Base-by-base conservation (phyloP, 257 asterid genomes). In the Jaltomata sinuosa region DNA sequence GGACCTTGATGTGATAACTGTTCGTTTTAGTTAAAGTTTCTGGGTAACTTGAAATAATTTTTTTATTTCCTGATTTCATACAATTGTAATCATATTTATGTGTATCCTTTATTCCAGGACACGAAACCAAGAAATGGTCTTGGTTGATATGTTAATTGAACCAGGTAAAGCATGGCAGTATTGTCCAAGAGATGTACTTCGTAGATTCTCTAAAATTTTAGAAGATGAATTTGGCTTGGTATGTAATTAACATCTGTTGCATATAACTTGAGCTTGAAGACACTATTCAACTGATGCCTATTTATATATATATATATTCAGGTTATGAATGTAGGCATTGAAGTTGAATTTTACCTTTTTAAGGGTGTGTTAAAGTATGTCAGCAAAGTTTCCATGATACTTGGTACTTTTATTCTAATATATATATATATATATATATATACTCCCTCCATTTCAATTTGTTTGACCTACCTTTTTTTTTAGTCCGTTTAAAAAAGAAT, bases 311-410 rank as follows among this genome's bases (percentile, higher is more conserved):
- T 32, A 2, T 32, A 32, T 36, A 71, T 90, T 87, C 97, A 95
- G 98, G 93, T 85, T 54, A 86, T 93, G 94, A 93, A 94, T 87
- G 97, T 97, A 79, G 99, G 99, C 55, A 92, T 95, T 84, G 99
- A 95, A 90, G 92, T 85, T 32, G 99, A 95, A 87, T 95, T 95
- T 89, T 88, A 87, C 87, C 92, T 94, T 83, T 88, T 93, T 55
- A 90, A 89, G 84, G 89, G 88, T 55, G 88, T 86, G 55, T 64
- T 88, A 83, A 91, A 88, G 99, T 95, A 91, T 83, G 93, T 67
- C 65, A 72, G 62, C 54, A 65, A 32, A 79, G 64, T 78, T 50
- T 38, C 50, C 76, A 3, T 32, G 1, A 67, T 67, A 67, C 0
- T 31, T 67, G 31, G 74, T 65, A 11, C 11, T 54, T 54, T 18